A percentile compares a stretch with the other conserved stretches of the same genome.
phyloP scores from a whole-genome alignment of 352 stramenopile genomes.

The Phytophthora boehmeriae region DNA sequence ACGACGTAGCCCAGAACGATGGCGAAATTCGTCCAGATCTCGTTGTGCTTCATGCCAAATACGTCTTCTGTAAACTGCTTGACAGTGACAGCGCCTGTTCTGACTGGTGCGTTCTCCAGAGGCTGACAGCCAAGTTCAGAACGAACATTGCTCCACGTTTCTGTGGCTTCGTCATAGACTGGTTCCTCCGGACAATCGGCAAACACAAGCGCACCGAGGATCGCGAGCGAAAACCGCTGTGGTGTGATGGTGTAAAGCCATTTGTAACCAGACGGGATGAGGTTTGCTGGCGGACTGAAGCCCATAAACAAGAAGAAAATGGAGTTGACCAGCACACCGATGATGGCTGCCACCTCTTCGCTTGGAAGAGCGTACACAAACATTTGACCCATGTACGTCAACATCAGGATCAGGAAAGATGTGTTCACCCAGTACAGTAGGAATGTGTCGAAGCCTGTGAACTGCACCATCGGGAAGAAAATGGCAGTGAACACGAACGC shows the following conservation, averaged over 20 bases:
- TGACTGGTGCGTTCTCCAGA: conserved; percentile 36
- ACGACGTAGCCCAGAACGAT: conserved; percentile 48
- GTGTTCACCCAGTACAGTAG: conserved; percentile 42
- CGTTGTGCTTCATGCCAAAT: conserved; percentile 57
- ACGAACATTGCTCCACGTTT: conserved; percentile 23
- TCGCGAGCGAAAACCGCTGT: conserved; percentile 31
- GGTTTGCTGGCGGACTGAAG: conserved; percentile 33
- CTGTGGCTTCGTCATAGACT: conserved; percentile 24
- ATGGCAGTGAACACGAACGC: conserved; percentile 34
- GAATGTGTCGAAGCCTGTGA: conserved; percentile 32
- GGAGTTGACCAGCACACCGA: conserved; percentile 31
- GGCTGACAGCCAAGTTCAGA: conserved; percentile 43
- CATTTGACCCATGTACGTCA: conserved; percentile 42
- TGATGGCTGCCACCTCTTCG: conserved; percentile 33
- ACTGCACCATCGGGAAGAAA: conserved; percentile 49
- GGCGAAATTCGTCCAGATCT: conserved; percentile 50
- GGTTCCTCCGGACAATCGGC: conserved; percentile 32
- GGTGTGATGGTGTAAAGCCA: conserved; percentile 52
- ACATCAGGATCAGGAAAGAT: conserved; percentile 35
- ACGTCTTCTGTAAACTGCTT: conserved; percentile 50
- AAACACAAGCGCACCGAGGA: conserved; percentile 38
- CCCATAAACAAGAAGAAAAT: conserved; percentile 49
- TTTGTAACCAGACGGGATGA: conserved; percentile 37
- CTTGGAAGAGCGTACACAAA: conserved; percentile 33
- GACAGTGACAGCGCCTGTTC: conserved; percentile 40